Evolutionary conservation across 2,329 filamentous ascomycete genomes (phyloP).

Genomic region (Scleromitrula shiraiana): DNA sequence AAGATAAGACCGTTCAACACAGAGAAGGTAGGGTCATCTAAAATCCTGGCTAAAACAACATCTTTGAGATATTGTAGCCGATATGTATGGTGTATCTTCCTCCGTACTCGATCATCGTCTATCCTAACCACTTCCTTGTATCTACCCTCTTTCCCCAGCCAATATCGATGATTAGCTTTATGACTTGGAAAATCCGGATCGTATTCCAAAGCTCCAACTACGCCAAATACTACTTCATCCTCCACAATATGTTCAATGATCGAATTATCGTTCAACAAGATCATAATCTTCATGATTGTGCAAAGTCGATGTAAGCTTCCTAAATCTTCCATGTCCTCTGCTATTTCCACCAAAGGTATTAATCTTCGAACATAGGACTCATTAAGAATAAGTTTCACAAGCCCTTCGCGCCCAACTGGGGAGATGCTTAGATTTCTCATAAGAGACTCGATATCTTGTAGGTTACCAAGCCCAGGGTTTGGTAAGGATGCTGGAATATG

Average conservation of each 20-base stretch:
- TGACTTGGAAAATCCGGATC: slow-evolving; percentile 96
- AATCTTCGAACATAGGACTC: slow-evolving; percentile 85
- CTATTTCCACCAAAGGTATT: slow-evolving; percentile 76
- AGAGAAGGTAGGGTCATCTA: slow-evolving; percentile 96
- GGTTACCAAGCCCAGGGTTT: slow-evolving; percentile 68
- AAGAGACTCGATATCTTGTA: slow-evolving; percentile 74
- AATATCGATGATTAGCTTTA: slow-evolving; percentile 94
- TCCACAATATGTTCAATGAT: slow-evolving; percentile 93
- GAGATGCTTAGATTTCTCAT: slow-evolving; percentile 74
- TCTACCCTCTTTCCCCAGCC: slow-evolving; percentile 77
- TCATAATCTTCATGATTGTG: slow-evolving; percentile 96
- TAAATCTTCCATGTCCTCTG: slow-evolving; percentile 85
- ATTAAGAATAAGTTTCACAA: slow-evolving; percentile 77
- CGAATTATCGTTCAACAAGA: slow-evolving; percentile 85
- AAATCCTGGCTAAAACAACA: slow-evolving; percentile 90
- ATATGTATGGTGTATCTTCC: slow-evolving; percentile 95
- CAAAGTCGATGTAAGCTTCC: slow-evolving; percentile 83
- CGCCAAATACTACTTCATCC: slow-evolving; percentile 80
- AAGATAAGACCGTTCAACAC: slow-evolving; percentile 97
- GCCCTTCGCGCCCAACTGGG: slow-evolving; percentile 69
- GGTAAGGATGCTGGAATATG: slow-evolving; percentile 65
- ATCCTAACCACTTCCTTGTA: slow-evolving; percentile 97
- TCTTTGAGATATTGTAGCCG: slow-evolving; percentile 95
- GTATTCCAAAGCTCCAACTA: slow-evolving; percentile 94
- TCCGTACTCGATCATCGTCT: slow-evolving; percentile 69